Evolutionary conservation across 257 asterid species (phyloP), one percentile per base, ranked within the genome.

Genomic region (Osmanthus fragrans): DNA sequence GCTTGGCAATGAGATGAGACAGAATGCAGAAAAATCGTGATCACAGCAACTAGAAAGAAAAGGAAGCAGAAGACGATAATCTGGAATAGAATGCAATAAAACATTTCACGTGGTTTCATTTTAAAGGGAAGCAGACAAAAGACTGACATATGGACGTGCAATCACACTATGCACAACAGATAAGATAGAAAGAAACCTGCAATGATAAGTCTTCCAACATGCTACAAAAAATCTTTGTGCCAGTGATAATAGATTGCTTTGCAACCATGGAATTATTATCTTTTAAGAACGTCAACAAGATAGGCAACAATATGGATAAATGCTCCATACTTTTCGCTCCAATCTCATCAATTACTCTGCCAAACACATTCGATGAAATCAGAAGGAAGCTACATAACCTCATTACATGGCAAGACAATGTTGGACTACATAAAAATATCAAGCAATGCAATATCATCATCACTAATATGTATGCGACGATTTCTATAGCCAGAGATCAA

Each of bases 341-440:
- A 81, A 93, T 81, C 83, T 89, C 97, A 71, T 89, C 97, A 80
- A 92, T 90, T 78, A 92, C 79, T 89, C 99, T 96, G 90, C 83
- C 83, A 90, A 79, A 77, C 82, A 79, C 79, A 76, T 51, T 74
- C 66, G 42, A 33, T 7, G 68, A 73, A 27, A 78, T 80, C 73
- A 82, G 49, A 49, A 75, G 71, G 45, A 70, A 30, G 65, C 32
- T 37, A 40, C 21, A 34, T 70, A 30, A 58, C 47, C 29, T 65
- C 32, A 42, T 29, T 39, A 60, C 16, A 42, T 15, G 45, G 23
- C 49, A 36, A 71, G 33, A 37, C 36, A 25, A 49, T 2, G n/a
- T 47, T 7, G 32, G 11, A 54, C 47, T 37, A 21, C 27, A 7
- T 25, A 15, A 21, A 29, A 11, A 56, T 21, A 13, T 23, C 69